Conservation (phyloP, 2,329 filamentous ascomycete species). For the Leptodontidium sp. region DNA sequence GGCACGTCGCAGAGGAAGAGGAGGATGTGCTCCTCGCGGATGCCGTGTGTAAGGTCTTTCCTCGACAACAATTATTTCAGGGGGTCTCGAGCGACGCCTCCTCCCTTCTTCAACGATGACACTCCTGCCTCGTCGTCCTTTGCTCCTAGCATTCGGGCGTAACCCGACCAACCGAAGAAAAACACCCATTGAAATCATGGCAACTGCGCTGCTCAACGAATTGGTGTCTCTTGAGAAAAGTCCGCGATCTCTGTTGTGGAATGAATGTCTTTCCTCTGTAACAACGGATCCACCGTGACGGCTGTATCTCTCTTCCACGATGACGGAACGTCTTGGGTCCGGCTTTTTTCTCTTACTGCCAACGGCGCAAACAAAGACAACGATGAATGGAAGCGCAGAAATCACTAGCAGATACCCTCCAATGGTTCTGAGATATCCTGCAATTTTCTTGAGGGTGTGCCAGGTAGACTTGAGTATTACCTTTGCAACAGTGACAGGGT, state of each 20-base stretch:
- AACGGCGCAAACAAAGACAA: neutral
- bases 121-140: neutral
- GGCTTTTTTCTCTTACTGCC: neutral
- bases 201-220: neutral
- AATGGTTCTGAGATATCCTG: neutral
- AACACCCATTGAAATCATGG: neutral
- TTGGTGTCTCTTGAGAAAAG: neutral
- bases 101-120: conserved; percentile 8
- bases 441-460: neutral
- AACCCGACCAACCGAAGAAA: neutral
- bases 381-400: neutral
- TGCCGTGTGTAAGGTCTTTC: neutral
- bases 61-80: neutral
- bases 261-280: neutral
- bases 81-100: neutral
- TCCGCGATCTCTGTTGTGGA: neutral
- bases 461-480: neutral
- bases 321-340: neutral
- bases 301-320: neutral
- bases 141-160: neutral
- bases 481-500: neutral
- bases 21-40: neutral
- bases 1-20: neutral
- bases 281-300: neutral
- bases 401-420: neutral